Conservation (phyloP, 1,284 basidiomycete species). For the Wolfiporia cocos region DNA sequence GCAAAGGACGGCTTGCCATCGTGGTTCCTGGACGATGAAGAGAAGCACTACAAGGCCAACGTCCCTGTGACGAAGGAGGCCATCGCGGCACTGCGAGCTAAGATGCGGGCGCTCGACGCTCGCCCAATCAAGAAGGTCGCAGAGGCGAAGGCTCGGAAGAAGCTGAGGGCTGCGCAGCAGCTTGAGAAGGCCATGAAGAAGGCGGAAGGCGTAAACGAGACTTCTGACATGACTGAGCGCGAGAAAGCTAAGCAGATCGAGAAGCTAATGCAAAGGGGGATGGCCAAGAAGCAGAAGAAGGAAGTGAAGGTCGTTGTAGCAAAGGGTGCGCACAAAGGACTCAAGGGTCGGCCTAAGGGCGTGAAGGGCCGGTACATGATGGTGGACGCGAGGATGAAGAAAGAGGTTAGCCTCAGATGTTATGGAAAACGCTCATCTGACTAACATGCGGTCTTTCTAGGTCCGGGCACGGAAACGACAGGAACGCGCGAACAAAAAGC, state of each 20-base stretch:
- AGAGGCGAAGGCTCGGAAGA: conserved; percentile 97
- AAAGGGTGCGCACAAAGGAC: conserved; percentile 82
- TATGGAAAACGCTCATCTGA: conserved; percentile 7
- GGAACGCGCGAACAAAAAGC: conserved; percentile 62
- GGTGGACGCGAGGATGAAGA: conserved; percentile 85
- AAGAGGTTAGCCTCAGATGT: conserved; percentile 51
- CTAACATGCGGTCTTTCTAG: conserved; percentile 30
- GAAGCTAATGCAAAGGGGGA: conserved; percentile 84
- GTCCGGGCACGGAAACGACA: conserved; percentile 64
- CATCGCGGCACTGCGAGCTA: conserved; percentile 78
- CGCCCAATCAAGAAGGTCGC: conserved; percentile 99
- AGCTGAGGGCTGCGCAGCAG: conserved; percentile 81
- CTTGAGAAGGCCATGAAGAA: conserved; percentile 95
- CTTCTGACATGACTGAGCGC: conserved; percentile 85
- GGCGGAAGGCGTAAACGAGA: conserved; percentile 91
- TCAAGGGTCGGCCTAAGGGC: conserved; percentile 93
- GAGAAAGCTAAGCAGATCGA: conserved; percentile 95
- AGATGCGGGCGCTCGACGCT: conserved; percentile 92
- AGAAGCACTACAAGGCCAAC: conserved; percentile 91
- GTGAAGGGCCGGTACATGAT: conserved; percentile 92
- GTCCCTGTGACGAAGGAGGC: conserved; percentile 98
- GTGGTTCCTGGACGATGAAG: conserved; percentile 98
- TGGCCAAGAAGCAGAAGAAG: conserved; percentile 67
- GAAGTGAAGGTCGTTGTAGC: conserved; percentile 91
- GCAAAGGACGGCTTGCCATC: conserved; percentile 88